Conservation (phyloP, 2,329 filamentous ascomycete genomes). For the Xenoacremonium recifei region DNA sequence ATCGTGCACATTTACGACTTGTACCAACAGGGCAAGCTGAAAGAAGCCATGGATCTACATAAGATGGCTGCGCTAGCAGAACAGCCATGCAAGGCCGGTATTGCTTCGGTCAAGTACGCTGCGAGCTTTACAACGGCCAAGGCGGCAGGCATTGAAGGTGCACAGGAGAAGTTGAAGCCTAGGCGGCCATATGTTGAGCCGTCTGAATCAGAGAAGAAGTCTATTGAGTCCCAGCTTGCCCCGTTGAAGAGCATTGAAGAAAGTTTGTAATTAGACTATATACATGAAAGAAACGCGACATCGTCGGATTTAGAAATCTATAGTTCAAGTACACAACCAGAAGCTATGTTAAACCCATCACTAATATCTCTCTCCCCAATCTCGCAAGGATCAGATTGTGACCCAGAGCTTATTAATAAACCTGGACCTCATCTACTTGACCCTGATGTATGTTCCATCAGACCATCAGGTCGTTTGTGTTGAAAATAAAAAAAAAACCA, state of each 20-base stretch:
- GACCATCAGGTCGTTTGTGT: too few species aligned
- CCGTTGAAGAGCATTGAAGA: conserved; percentile 42
- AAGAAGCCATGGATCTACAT: conserved; percentile 62
- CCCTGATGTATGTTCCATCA: too few species aligned
- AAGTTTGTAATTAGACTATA: conserved; percentile 11
- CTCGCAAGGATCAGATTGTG: too few species aligned
- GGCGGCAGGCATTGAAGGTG: conserved; percentile 58
- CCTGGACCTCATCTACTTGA: too few species aligned
- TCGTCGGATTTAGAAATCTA: too few species aligned
- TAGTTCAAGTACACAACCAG: too few species aligned
- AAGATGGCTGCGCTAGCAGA: conserved; percentile 63
- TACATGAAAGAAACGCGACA: too few species aligned
- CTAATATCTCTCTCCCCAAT: too few species aligned
- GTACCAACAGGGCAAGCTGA: conserved; percentile 54
- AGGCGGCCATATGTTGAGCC: conserved; percentile 58
- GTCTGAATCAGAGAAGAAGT: conserved; percentile 40
- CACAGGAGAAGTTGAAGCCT: conserved; percentile 56
- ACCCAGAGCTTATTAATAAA: too few species aligned
- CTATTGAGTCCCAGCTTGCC: conserved; percentile 37
- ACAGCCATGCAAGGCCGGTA: conserved; percentile 63
- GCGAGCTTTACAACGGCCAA: conserved; percentile 59
- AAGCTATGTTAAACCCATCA: too few species aligned
- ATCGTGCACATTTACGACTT: conserved; percentile 59
- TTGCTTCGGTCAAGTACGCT: conserved; percentile 66
- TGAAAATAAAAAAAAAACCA: too few species aligned